Conservation (phyloP, 257 asterid species). For the Nicotiana tabacum region DNA sequence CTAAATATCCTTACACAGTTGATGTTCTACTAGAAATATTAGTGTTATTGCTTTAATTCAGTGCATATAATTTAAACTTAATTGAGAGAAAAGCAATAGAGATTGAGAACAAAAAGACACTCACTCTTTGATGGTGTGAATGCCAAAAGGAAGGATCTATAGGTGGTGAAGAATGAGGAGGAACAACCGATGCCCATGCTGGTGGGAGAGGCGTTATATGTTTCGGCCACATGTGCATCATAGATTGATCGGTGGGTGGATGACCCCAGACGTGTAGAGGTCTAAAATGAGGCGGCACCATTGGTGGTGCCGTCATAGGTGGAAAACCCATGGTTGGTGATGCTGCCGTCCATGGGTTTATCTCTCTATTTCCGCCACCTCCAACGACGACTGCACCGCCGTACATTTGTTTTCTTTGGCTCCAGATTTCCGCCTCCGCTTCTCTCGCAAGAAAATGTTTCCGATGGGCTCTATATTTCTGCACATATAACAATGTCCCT, state of each 20-base stretch:
- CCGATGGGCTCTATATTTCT: constrained; percentile 84
- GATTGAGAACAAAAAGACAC: neutral
- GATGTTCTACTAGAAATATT: too few relatives aligned
- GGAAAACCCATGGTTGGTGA: constrained; percentile 65
- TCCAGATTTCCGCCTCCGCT: constrained; percentile 75
- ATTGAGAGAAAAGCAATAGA: too few relatives aligned
- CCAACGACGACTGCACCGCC: constrained; percentile 16
- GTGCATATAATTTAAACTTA: neutral
- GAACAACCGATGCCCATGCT: constrained; percentile 11
- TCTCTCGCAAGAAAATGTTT: constrained; percentile 70
- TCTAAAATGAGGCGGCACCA: constrained; percentile 42
- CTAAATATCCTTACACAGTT: too few relatives aligned
- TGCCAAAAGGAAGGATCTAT: constrained; percentile 57
- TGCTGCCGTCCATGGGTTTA: constrained; percentile 49
- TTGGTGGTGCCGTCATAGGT: constrained; percentile 17
- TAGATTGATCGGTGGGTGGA: constrained; percentile 70
- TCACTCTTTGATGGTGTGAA: constrained; percentile 55
- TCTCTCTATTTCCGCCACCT: constrained; percentile 38
- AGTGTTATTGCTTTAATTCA: too few relatives aligned
- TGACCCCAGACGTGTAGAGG: constrained; percentile 97
- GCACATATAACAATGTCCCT: constrained; percentile 7
- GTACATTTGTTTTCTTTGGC: constrained; percentile 48
- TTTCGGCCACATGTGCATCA: constrained; percentile 74
- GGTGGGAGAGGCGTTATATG: constrained; percentile 20
- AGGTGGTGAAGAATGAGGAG: constrained; percentile 27